Percentiles rank a stretch among this genome's conserved stretches.
These are phyloP conservation scores for Xylaria bambusicola DNA, from an alignment of 495 filamentous ascomycete species.

Conservation along the genomic window DNA sequence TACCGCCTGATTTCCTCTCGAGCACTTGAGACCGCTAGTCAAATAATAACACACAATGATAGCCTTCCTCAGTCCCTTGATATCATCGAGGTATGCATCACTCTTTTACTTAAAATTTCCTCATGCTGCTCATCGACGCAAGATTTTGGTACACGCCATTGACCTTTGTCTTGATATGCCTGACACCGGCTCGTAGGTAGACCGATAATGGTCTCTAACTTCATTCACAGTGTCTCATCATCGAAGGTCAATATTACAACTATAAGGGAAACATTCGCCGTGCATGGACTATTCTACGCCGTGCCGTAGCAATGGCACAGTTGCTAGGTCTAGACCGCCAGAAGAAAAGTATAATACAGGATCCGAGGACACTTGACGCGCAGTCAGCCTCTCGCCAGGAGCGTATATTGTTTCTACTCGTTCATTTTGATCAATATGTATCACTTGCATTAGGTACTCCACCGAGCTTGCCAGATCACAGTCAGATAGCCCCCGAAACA, in stretches of 20 bases:
- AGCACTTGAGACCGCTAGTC: conserved; percentile 40
- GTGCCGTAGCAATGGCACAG: conserved; percentile 47
- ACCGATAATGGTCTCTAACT: not conserved
- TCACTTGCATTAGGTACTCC: conserved; percentile 40
- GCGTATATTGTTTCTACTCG: conserved; percentile 37
- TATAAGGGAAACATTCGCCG: conserved; percentile 50
- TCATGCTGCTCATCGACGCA: not conserved
- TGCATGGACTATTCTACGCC: conserved; percentile 43
- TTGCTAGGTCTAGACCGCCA: conserved; percentile 44
- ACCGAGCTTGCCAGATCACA: conserved; percentile 22
- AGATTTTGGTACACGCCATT: no score
- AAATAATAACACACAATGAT: conserved; percentile 52
- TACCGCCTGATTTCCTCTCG: conserved; percentile 38
- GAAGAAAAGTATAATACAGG: conserved; percentile 1
- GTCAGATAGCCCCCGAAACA: conserved; percentile 22
- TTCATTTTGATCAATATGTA: conserved; percentile 35
- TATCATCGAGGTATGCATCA: conserved; percentile 39
- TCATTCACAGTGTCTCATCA: conserved; percentile 44
- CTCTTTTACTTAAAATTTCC: no score
- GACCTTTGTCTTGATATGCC: no score
- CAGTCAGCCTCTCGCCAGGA: not conserved
- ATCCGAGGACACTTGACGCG: conserved; percentile 25
- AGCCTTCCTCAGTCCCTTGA: conserved; percentile 49
- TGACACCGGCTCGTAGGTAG: no score
- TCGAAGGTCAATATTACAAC: conserved; percentile 50